Evolutionary conservation across 2,329 filamentous ascomycete genomes (phyloP), one percentile per base, ranked within the genome.

Genomic region (Colletotrichum orchidophilum): DNA sequence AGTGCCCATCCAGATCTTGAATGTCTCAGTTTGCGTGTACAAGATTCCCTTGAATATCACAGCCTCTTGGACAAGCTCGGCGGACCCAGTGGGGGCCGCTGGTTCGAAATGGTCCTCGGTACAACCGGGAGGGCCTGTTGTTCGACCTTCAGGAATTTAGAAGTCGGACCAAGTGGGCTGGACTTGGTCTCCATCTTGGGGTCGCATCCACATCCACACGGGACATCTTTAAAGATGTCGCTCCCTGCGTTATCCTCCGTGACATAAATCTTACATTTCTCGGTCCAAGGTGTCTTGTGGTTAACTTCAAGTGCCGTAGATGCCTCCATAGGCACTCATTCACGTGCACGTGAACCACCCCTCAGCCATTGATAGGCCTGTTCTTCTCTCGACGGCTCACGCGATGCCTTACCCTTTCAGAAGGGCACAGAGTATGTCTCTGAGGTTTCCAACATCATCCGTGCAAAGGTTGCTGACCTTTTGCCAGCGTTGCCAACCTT

Each of bases 1-100:
- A n/a, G n/a, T n/a, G 49, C 35, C n/a, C 31, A 13, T 29, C 5
- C 7, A 21, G 29, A 50, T 3, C 42, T n/a, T 8, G 12, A 8
- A 6, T 71, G 68, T 67, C 52, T 71, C 21, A 33, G 57, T 42
- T 71, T 71, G 57, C 57, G 68, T 42, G 63, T 60, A 27, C 42
- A 6, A 39, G 26, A 29, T 52, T 29, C 35, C 26, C 39, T 27
- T 18, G 54, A 71, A 67, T 62, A 35, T 52, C 57, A 13, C 21
- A n/a, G 8, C 54, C n/a, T 61, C 42, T 58, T 53, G 50, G 57
- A 27, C 18, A 26, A 7, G 29, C 50, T 60, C 39, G 54, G 49
- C 33, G 46, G 15, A 24, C 18, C 29, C n/a, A 7, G 52, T 53
- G 61, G 61, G 42, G 52, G 39, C 21, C 39, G 12, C 26, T 15